These are phyloP conservation scores for Laetiporus sulphureus DNA, from an alignment of 1,284 basidiomycete species.

Conservation along the genomic window DNA sequence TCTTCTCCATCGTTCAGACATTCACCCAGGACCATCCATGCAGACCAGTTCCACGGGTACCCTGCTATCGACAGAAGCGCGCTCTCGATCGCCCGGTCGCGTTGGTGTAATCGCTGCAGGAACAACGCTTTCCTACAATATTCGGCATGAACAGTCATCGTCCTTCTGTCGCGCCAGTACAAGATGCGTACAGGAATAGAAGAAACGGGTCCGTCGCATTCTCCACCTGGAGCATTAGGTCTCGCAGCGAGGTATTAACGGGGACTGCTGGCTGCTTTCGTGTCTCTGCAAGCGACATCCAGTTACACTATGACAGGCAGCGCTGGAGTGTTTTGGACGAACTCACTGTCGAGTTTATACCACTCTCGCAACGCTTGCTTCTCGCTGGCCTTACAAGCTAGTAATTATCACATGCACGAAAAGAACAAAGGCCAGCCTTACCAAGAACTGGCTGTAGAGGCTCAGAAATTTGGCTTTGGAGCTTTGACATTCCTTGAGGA, in stretches of 20 bases:
- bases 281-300: slow-evolving; percentile 42
- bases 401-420: slow-evolving; percentile 8
- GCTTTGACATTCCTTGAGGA: slow-evolving; percentile 58
- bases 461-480: slow-evolving; percentile 73
- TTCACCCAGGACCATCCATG: slow-evolving; percentile 79
- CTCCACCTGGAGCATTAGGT: slow-evolving; percentile 53
- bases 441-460: slow-evolving; percentile 81
- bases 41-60: slow-evolving; percentile 95
- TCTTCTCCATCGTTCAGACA: slow-evolving; percentile 88
- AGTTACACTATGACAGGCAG: neutral
- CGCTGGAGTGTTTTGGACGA: neutral
- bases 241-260: slow-evolving; percentile 55
- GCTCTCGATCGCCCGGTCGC: slow-evolving; percentile 84
- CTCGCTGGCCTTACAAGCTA: slow-evolving; percentile 47
- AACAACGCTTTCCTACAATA: slow-evolving; percentile 68
- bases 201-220: slow-evolving; percentile 75
- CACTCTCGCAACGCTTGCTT: slow-evolving; percentile 62
- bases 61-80: slow-evolving; percentile 72
- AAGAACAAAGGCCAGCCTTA: slow-evolving; percentile 41
- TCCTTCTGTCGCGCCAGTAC: slow-evolving; percentile 8
- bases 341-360: slow-evolving; percentile 68
- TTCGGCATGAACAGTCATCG: slow-evolving; percentile 6
- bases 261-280: slow-evolving; percentile 69
- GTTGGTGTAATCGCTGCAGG: slow-evolving; percentile 68
- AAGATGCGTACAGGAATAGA: slow-evolving; percentile 67